Percentiles rank a stretch among this genome's conserved stretches.
Evolutionary conservation across 208 protist species (phyloP).

Genomic region (Trypanosoma mega): DNA sequence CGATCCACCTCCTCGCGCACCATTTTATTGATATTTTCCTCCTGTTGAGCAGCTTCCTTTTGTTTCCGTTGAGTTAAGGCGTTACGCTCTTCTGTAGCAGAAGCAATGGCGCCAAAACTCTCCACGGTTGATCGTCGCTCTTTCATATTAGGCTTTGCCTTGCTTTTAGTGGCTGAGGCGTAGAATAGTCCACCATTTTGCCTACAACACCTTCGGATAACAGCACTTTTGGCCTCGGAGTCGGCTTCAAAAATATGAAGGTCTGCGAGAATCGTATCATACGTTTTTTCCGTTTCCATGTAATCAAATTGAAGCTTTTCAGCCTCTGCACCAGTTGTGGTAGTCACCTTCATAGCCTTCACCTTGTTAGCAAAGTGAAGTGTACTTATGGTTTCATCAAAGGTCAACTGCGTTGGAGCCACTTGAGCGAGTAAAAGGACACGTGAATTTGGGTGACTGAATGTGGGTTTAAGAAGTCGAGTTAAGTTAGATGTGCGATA

Average conservation of each 20-base stretch:
- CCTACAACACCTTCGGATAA: slow-evolving; percentile 47
- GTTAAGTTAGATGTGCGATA: slow-evolving; percentile 73
- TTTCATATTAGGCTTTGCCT: slow-evolving; percentile 30
- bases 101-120: slow-evolving; percentile 35
- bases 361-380: slow-evolving; percentile 58
- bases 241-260: slow-evolving; percentile 53
- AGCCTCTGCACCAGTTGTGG: slow-evolving; percentile 29
- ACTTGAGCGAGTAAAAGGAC: slow-evolving; percentile 54
- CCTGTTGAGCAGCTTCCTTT: slow-evolving; percentile 41
- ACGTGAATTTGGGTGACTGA: slow-evolving; percentile 36
- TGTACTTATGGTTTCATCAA: slow-evolving; percentile 44
- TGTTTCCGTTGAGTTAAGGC: slow-evolving; percentile 35
- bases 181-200: slow-evolving; percentile 69
- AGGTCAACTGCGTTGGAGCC: slow-evolving; percentile 30
- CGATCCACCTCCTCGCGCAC: slow-evolving; percentile 43
- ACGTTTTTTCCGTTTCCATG: slow-evolving; percentile 27
- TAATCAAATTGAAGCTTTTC: slow-evolving; percentile 44
- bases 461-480: slow-evolving; percentile 43
- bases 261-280: slow-evolving; percentile 30
- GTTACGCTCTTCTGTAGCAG: slow-evolving; percentile 53
- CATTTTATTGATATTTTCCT: slow-evolving; percentile 15
- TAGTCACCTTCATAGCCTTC: slow-evolving; percentile 48
- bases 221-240: slow-evolving; percentile 30
- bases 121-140: slow-evolving; percentile 44
- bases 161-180: slow-evolving; percentile 27